Evolutionary conservation across 2,329 filamentous ascomycete genomes (phyloP).

Genomic region (Aspergillus ochraceoroseus): DNA sequence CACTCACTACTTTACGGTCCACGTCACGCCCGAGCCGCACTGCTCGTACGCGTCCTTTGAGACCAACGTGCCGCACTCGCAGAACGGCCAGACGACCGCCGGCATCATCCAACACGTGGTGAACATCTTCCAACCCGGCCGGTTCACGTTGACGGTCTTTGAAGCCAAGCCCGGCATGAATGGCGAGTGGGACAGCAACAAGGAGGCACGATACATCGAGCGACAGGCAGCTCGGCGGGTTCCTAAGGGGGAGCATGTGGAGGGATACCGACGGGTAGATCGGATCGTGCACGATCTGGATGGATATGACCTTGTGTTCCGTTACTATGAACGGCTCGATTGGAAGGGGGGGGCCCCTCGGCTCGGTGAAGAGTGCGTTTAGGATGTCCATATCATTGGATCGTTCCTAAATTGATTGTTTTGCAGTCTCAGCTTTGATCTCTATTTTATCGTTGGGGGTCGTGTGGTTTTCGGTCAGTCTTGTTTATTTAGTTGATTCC

Average conservation of each 20-base stretch:
- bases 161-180: conserved; percentile 65
- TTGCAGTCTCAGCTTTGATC: background rate
- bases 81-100: conserved; percentile 79
- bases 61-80: conserved; percentile 88
- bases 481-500: background rate
- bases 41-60: conserved; percentile 98
- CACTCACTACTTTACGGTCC: conserved; percentile 94
- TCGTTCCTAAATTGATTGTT: background rate
- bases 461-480: background rate
- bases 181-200: conserved; percentile 27
- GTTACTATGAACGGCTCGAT: conserved; percentile 89
- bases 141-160: conserved; percentile 94
- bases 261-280: conserved; percentile 83
- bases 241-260: conserved; percentile 66
- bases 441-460: conserved; percentile 1
- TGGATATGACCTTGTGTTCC: conserved; percentile 93
- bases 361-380: conserved; percentile 50
- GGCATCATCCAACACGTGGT: conserved; percentile 94
- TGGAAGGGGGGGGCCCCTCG: conserved; percentile 64
- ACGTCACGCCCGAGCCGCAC: conserved; percentile 93
- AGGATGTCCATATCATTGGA: conserved; percentile 5
- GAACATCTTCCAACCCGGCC: conserved; percentile 92
- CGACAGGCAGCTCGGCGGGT: conserved; percentile 43
- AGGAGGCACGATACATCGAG: conserved; percentile 42
- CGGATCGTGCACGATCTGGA: conserved; percentile 96